Percentiles rank a stretch among this genome's conserved stretches.
Conservation (phyloP, 148 eudicot genomes). For the Rhododendron williamsianum region DNA sequence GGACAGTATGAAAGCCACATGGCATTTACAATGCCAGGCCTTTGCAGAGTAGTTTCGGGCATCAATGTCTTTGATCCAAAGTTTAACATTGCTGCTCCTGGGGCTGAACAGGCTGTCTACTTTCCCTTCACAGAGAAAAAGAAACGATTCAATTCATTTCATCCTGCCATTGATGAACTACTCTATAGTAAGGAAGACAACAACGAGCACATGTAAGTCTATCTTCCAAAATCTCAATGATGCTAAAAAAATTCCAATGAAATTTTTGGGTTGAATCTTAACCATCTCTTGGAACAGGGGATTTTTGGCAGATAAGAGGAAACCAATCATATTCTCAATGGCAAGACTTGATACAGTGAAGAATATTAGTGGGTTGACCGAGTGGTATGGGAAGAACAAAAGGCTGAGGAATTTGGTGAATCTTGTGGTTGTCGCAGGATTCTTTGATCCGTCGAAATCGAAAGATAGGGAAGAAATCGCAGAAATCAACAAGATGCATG, state of each 20-base stretch:
- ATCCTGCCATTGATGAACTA: slow-evolving; percentile 47
- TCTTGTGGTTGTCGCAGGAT: slow-evolving; percentile 56
- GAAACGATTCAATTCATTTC: slow-evolving; percentile 39
- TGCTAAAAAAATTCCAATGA: neutral
- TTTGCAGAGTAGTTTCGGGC: slow-evolving; percentile 58
- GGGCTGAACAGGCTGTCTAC: slow-evolving; percentile 59
- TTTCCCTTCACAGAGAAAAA: slow-evolving; percentile 50
- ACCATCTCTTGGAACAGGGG: slow-evolving; percentile 35
- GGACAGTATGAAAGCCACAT: slow-evolving; percentile 63
- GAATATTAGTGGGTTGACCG: slow-evolving; percentile 56
- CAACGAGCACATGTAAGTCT: slow-evolving; percentile 48
- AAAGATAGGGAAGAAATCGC: slow-evolving; percentile 64
- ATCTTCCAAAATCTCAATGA: neutral
- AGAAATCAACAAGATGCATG: slow-evolving; percentile 56
- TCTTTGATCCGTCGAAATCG: slow-evolving; percentile 56
- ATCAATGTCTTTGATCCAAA: slow-evolving; percentile 63
- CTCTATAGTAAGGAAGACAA: slow-evolving; percentile 41
- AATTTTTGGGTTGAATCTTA: neutral
- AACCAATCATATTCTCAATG: slow-evolving; percentile 67
- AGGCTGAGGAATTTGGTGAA: slow-evolving; percentile 43
- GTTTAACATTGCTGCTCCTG: slow-evolving; percentile 66
- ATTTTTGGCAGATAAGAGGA: slow-evolving; percentile 43
- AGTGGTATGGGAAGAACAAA: slow-evolving; percentile 54
- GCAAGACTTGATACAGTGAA: slow-evolving; percentile 70
- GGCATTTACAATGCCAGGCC: slow-evolving; percentile 66